Evolutionary conservation across 1,139 yeast genomes (phyloP), one percentile per base, ranked within the genome.

Genomic region (Saccharomyces hybrid): DNA sequence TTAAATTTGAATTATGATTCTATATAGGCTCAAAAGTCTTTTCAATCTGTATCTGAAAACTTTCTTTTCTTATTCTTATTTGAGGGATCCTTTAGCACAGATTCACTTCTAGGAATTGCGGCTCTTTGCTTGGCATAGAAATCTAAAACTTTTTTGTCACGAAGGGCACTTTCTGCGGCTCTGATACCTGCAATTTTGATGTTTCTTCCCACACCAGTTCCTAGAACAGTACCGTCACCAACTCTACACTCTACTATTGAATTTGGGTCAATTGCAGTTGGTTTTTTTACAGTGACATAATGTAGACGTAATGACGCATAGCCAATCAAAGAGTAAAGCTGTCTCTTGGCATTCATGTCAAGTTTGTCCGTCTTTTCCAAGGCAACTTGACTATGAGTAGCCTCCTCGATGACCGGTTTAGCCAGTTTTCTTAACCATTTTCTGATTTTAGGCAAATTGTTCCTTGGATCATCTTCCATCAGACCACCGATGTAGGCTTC

Each of bases 401-500:
- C 65, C 23, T 68, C 66, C 26, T 74, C 55, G 71, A 90, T 62
- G 64, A 80, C 64, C 58, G 86, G 85, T 46, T 73, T 74, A 51
- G 83, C 78, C 34, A 89, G 72, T 52, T 74, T 70, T 5, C 70
- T 67, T 16, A 89, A 68, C 96, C 96, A 90, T 7, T 73, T 67
- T 55, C 78, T 75, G 3, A 87, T 81, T 27, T 72, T 75, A 0
- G 71, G 72, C 41, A 78, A 72, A 49, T 80, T 78, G 3, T 76
- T 73, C 54, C 76, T 72, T 0, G 69, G 66, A 48, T 72, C 67
- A 60, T 87, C 95, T 47, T 83, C 75, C 9, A 83, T 81, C 46
- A 91, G 71, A 0, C 95, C 98, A 4, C 96, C 98, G 44, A 91
- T 78, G 64, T 90, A 91, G 0, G 97, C 97, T 70, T 91, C 97